Conservation (phyloP, 148 eudicot genomes). For the Agrostemma githago region DNA sequence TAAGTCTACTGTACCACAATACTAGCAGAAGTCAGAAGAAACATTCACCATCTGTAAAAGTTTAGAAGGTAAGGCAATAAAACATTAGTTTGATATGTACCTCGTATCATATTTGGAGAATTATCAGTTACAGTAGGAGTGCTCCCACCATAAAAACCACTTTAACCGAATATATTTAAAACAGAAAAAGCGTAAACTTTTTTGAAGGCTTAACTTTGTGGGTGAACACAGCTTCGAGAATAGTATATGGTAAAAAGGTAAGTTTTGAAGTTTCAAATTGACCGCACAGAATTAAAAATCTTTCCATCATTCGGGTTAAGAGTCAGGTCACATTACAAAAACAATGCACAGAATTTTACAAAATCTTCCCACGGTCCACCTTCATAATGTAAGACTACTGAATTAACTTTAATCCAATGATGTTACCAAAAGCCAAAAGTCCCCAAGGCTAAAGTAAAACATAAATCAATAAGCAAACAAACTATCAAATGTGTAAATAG, state of each 20-base stretch:
- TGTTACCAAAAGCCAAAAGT: too few species aligned
- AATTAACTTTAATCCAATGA: too few species aligned
- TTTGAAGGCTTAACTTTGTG: background rate
- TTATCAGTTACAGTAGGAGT: background rate
- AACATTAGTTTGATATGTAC: background rate
- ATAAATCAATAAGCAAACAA: background rate
- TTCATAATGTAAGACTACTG: too few species aligned
- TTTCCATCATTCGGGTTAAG: background rate
- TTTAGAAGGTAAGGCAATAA: background rate
- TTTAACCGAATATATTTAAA: background rate
- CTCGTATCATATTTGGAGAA: background rate
- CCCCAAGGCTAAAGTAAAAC: too few species aligned
- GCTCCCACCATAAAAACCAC: too few species aligned
- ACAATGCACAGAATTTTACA: too few species aligned
- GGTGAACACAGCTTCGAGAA: background rate
- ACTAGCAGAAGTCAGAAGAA: background rate
- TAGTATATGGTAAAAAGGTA: background rate
- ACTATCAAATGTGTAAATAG: background rate
- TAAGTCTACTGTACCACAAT: background rate
- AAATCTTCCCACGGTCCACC: too few species aligned
- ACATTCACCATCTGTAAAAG: background rate
- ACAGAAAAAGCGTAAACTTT: background rate
- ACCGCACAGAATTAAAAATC: too few species aligned
- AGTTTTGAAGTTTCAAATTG: background rate
- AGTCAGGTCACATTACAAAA: too few species aligned